phyloP scores from a whole-genome alignment of 1,284 basidiomycete species.

The Tylopilus orsonianus region DNA sequence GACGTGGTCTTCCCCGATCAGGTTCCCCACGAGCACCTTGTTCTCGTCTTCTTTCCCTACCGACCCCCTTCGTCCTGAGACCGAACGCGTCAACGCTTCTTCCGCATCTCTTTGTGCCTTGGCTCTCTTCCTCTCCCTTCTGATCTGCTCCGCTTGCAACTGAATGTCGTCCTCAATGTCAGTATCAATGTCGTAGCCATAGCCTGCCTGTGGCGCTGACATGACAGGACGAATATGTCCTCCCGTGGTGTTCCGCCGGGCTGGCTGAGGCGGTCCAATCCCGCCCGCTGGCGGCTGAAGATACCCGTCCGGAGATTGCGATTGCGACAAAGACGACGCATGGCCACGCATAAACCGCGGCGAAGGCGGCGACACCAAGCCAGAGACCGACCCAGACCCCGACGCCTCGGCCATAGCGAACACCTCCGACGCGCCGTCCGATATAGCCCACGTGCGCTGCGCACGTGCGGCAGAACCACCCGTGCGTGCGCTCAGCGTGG shows the following conservation, averaged over 20 bases:
- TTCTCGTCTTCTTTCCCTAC: slow-evolving; percentile 42
- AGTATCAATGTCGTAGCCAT: slow-evolving; percentile 34
- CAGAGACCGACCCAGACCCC: slow-evolving; percentile 8
- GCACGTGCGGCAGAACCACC: slow-evolving; percentile 23
- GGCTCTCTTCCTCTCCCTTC: slow-evolving; percentile 74
- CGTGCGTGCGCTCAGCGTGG: slow-evolving; percentile 32
- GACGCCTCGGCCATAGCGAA: slow-evolving; percentile 14
- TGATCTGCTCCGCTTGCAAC: slow-evolving; percentile 79
- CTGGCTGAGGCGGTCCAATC: slow-evolving; percentile 37
- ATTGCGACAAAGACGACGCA: slow-evolving; percentile 22
- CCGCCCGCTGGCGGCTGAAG: slow-evolving; percentile 46
- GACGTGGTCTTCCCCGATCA: slow-evolving; percentile 96
- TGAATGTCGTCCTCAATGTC: slow-evolving; percentile 65
- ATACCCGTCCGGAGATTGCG: slow-evolving; percentile 46
- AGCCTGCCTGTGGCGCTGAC: slow-evolving; percentile 24
- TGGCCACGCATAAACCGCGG: slow-evolving; percentile 18
- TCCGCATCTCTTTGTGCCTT: slow-evolving; percentile 55
- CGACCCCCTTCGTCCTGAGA: slow-evolving; percentile 22
- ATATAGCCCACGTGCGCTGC: slow-evolving; percentile 11
- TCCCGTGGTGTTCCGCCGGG: slow-evolving; percentile 57
- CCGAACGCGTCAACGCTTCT: slow-evolving; percentile 42
- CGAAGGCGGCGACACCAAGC: slow-evolving; percentile 14
- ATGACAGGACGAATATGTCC: slow-evolving; percentile 30
- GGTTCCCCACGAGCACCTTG: slow-evolving; percentile 84
- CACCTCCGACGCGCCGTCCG: slow-evolving; percentile 17